Evolutionary conservation across 2,329 filamentous ascomycete genomes (phyloP), one percentile per base, ranked within the genome.

Genomic region (Akanthomyces lecanii): DNA sequence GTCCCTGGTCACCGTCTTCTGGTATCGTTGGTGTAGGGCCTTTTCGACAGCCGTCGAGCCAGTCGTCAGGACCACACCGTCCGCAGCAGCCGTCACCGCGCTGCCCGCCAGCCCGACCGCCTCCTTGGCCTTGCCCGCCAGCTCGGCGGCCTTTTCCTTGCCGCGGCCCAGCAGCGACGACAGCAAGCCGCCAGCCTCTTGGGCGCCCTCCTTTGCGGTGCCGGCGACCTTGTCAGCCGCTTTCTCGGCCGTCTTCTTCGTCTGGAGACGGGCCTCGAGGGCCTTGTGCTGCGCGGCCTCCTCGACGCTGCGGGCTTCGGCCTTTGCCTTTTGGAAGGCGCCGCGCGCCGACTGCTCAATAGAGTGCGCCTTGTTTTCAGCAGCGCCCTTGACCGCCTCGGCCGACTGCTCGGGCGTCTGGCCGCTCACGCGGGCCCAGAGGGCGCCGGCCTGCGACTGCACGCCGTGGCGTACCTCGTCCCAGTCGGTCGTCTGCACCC

Each of bases 401-500:
- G 68, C 67, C 5, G 57, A 61, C 47, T 62, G 51, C 40, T 18
- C 40, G 16, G 67, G 66, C n/a, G 71, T 65, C 50, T 73, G 70
- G 30, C 75, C 77, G 53, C 77, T 72, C 1, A 73, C 72, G 53
- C 70, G 74, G 40, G 68, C 71, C 81, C 76, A 84, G 18, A 85
- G 66, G n/a, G 76, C 72, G 11, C 75, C 75, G 44, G 79, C 73
- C 38, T 75, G 72, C 16, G 76, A 77, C 72, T 89, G 86, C 67
- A 86, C 75, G 2, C 77, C 79, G 66, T 88, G 84, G 61, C 86
- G 81, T 61, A 87, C 81, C 59, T 81, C 81, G 55, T 79, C 76
- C 88, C 88, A 91, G 73, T 89, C 84, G 65, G 83, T 86, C 40
- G 76, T 81, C 75, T 92, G 85, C 63, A 85, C 83, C 81, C 85